Base-by-base conservation (phyloP, 495 filamentous ascomycete genomes). In the Immersiella caudata region DNA sequence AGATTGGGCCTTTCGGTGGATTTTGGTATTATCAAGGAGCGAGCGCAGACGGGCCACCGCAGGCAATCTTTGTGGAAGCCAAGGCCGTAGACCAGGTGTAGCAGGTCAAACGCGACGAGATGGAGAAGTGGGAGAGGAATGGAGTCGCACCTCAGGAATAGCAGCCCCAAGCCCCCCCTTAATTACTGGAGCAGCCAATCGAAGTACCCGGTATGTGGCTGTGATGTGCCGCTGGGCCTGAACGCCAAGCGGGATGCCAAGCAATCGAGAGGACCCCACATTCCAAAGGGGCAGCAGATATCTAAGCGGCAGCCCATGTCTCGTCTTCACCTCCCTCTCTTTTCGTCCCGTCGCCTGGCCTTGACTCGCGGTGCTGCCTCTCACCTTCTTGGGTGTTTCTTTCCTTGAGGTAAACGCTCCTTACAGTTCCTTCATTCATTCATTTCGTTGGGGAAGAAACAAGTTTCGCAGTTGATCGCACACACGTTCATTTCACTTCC, bases 201-300 rank as follows among this genome's bases (percentile, higher is more conserved):
- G 40, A 46, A 46, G 40, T 46, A 46, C 40, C 40, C 40, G 40
- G 40, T 46, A 12, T 46, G 40, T 46, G 40, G 40, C 40, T 46
- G 40, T 46, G 40, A 46, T 46, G 40, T 46, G 40, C 40, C 40
- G 40, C 40, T 46, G 40, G 40, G 16, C 40, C 40, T 46, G 40
- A 18, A 46, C 16, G 40, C 40, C 40, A 46, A 46, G 40, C 40
- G 16, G 16, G 29, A 33, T 33, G 29, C 29, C 29, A 33, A 33
- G 29, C 29, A 46, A 18, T 46, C 40, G 40, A 14, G 5, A 2
- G 11, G 40, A 46, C 40, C 40, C 40, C 40, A 46, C 40, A 46
- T 46, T 46, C 40, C 40, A 46, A 46, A 46, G 40, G 40, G 40
- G 40, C 40, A 46, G 40, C 40, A 46, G 40, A 46, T 46, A 46